Conservation (phyloP, 1,139 yeast genomes). For the Scheffersomyces quercinus region DNA sequence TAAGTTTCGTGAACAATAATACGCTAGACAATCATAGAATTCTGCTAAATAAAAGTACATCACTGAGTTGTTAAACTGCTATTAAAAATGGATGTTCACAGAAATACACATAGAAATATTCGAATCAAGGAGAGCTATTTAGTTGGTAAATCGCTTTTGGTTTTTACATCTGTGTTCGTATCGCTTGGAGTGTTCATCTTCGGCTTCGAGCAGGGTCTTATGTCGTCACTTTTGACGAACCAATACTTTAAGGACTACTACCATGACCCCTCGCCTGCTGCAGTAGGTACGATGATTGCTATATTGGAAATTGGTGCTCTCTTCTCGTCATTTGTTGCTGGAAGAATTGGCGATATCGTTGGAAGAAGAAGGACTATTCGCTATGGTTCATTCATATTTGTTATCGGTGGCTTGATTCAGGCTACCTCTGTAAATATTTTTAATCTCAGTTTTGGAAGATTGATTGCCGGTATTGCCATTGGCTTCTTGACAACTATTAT, state of each 20-base stretch:
- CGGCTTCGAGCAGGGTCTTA: slow-evolving; percentile 65
- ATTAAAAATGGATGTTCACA: slow-evolving; percentile 15
- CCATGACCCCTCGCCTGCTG: slow-evolving; percentile 65
- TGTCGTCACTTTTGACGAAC: slow-evolving; percentile 65
- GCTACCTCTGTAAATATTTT: slow-evolving; percentile 52
- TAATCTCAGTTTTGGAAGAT: slow-evolving; percentile 68
- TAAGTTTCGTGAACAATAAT: no score
- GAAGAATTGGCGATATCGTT: slow-evolving; percentile 72
- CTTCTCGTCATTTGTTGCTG: slow-evolving; percentile 73
- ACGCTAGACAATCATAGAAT: no score
- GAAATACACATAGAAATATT: slow-evolving; percentile 25
- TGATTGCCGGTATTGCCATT: slow-evolving; percentile 83
- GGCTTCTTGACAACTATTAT: slow-evolving; percentile 91
- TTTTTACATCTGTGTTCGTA: slow-evolving; percentile 60
- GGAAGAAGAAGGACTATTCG: slow-evolving; percentile 83
- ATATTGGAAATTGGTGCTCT: slow-evolving; percentile 83
- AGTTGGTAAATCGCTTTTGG: slow-evolving; percentile 53
- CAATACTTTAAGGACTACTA: slow-evolving; percentile 72
- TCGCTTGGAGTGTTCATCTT: slow-evolving; percentile 59
- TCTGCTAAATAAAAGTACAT: no score
- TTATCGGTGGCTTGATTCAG: slow-evolving; percentile 79
- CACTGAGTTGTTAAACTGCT: background rate
- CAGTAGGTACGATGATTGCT: slow-evolving; percentile 82
- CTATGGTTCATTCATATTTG: slow-evolving; percentile 78
- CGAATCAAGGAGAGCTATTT: slow-evolving; percentile 43